Conservation (phyloP, 176 grass and related monocot species). For the Melocanna baccifera region DNA sequence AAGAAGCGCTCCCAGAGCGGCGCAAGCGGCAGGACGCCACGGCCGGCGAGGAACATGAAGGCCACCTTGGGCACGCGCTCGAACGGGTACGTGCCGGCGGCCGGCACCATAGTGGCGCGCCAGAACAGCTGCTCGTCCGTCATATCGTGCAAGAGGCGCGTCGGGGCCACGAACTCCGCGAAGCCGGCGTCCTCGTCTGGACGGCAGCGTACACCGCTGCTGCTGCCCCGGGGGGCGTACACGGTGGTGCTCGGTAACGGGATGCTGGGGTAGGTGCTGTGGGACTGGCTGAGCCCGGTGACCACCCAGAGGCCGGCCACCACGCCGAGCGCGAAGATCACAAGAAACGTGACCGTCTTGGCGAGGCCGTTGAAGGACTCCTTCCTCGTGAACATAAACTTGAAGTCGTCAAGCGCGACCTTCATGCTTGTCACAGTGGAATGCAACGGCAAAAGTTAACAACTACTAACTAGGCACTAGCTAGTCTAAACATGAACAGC, state of each 20-base stretch:
- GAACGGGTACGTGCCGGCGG: conserved; percentile 54
- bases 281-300: conserved; percentile 26
- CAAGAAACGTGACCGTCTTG: conserved; percentile 47
- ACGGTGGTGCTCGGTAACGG: conserved; percentile 31
- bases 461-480: not conserved
- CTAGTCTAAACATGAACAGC: not conserved
- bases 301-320: conserved; percentile 57
- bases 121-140: conserved; percentile 79
- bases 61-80: conserved; percentile 76
- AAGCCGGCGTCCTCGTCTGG: conserved; percentile 14
- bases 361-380: conserved; percentile 47
- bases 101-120: conserved; percentile 72
- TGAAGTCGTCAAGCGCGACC: conserved; percentile 38
- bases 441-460: conserved; percentile 12
- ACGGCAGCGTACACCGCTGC: not conserved
- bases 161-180: conserved; percentile 60
- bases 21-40: conserved; percentile 53
- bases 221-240: not conserved
- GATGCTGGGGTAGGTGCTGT: conserved; percentile 4
- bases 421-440: conserved; percentile 33
- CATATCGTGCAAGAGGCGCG: conserved; percentile 71
- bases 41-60: conserved; percentile 72
- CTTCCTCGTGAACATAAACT: conserved; percentile 41
- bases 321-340: conserved; percentile 62
- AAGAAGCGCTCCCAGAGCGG: conserved; percentile 93